Evolutionary conservation across 129 eudicot genomes (phyloP).

Genomic region (Saposhnikovia divaricata): DNA sequence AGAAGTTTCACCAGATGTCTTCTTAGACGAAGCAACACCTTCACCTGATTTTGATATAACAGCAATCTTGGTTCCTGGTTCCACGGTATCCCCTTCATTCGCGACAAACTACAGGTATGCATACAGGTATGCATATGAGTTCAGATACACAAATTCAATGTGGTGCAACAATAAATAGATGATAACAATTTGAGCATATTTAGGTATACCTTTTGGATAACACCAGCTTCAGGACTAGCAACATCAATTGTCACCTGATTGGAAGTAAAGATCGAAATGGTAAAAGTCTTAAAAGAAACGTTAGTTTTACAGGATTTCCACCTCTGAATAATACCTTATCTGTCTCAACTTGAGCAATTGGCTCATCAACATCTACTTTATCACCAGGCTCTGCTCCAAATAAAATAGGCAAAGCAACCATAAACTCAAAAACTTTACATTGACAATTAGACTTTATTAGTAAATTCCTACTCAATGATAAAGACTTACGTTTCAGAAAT

Average conservation of each 20-base stretch:
- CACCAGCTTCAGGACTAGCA: conserved; percentile 91
- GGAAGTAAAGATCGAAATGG: conserved; percentile 5
- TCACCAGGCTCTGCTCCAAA: conserved; percentile 84
- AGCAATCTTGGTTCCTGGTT: conserved; percentile 83
- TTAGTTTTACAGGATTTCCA: conserved; percentile 7
- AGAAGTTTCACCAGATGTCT: conserved; percentile 39
- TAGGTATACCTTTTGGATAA: conserved; percentile 62
- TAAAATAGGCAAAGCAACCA: conserved; percentile 11
- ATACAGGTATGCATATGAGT: conserved; percentile 14
- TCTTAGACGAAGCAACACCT: conserved; percentile 62
- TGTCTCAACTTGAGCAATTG: conserved; percentile 96
- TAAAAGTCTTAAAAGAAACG: conserved; percentile 12
- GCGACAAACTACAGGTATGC: conserved; percentile 60
- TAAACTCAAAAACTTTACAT: neutral
- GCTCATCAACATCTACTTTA: conserved; percentile 84
- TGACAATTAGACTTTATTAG: neutral
- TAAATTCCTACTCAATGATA: neutral
- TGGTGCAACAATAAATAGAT: neutral
- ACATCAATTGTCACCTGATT: conserved; percentile 88
- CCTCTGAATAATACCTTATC: conserved; percentile 48
- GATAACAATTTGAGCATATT: neutral
- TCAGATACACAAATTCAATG: conserved; percentile 7
- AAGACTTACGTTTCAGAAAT: conserved; percentile 70
- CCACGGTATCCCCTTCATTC: conserved; percentile 92
- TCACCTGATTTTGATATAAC: conserved; percentile 71